Evolutionary conservation across 805 yeast genomes (phyloP).

Genomic region (Monosporozyma unispora): DNA sequence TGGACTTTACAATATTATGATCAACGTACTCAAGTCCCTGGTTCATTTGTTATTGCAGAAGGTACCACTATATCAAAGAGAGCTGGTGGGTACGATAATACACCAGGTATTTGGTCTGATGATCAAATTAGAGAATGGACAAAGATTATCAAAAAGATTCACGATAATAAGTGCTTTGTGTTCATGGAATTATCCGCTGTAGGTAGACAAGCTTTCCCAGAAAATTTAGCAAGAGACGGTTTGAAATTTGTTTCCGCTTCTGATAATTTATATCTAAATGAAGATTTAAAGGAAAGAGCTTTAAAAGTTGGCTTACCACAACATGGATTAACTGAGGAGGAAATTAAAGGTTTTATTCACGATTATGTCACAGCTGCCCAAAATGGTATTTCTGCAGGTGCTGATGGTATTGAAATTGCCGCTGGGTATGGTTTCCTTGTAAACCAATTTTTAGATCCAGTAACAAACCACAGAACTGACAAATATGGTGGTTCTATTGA

Average conservation of each 20-base stretch:
- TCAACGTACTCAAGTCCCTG: slow-evolving; percentile 44
- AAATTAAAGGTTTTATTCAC: slow-evolving; percentile 33
- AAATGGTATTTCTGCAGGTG: slow-evolving; percentile 27
- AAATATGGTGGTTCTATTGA: slow-evolving; percentile 47
- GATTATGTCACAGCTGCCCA: slow-evolving; percentile 40
- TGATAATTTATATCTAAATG: slow-evolving; percentile 25
- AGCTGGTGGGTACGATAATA: slow-evolving; percentile 33
- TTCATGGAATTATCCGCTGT: slow-evolving; percentile 45
- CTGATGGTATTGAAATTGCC: slow-evolving; percentile 59
- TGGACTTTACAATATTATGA: slow-evolving; percentile 41
- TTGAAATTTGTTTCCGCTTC: slow-evolving; percentile 34
- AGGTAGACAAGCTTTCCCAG: slow-evolving; percentile 36
- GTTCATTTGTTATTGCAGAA: slow-evolving; percentile 50
- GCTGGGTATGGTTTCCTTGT: slow-evolving; percentile 58
- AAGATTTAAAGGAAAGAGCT: slow-evolving; percentile 30
- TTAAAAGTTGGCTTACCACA: slow-evolving; percentile 22
- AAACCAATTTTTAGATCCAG: slow-evolving; percentile 43
- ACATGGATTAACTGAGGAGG: slow-evolving; percentile 24
- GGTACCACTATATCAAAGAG: slow-evolving; percentile 39
- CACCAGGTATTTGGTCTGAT: slow-evolving; percentile 42
- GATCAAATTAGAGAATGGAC: slow-evolving; percentile 43
- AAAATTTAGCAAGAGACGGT: slow-evolving; percentile 29
- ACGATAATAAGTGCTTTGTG: slow-evolving; percentile 37
- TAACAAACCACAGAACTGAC: slow-evolving; percentile 38
- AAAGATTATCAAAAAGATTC: slow-evolving; percentile 39